Percentiles rank a stretch among this genome's conserved stretches.
phyloP scores from a whole-genome alignment of 495 filamentous ascomycete genomes.

The Xylaria cubensis region DNA sequence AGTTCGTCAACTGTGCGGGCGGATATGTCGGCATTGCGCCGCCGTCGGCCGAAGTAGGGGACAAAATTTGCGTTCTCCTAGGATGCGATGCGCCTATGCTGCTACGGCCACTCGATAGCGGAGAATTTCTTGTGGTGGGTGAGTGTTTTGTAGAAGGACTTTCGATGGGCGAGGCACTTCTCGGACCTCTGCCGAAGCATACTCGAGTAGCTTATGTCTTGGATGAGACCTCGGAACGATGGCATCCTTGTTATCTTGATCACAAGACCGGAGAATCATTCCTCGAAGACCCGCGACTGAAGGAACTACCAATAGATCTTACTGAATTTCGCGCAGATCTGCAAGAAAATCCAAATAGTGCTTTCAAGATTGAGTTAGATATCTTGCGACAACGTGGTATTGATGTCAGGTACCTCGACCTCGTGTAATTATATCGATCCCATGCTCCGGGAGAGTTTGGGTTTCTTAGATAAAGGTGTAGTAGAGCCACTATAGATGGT shows the following conservation, averaged over 20 bases:
- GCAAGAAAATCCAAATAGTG: background rate
- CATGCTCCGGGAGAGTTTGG: too few species aligned
- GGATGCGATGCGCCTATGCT: background rate
- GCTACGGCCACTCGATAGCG: background rate
- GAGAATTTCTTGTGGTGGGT: background rate
- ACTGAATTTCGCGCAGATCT: background rate
- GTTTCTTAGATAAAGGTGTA: too few species aligned
- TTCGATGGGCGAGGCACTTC: slow-evolving; percentile 16
- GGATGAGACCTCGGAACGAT: background rate
- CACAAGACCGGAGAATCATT: background rate
- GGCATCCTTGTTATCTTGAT: background rate
- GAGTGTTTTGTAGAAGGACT: slow-evolving; percentile 24
- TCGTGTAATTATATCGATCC: background rate
- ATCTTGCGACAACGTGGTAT: background rate
- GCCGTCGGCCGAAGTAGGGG: background rate
- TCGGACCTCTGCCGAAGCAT: background rate
- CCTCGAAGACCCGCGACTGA: background rate
- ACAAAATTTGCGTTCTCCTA: background rate
- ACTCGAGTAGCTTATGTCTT: background rate
- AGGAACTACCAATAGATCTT: background rate
- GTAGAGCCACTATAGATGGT: too few species aligned
- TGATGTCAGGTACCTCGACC: background rate
- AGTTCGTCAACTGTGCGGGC: background rate
- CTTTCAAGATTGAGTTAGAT: background rate
- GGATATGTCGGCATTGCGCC: background rate